Conservation (phyloP, 768 basidiomycete species). For the Galerina sulciceps region DNA sequence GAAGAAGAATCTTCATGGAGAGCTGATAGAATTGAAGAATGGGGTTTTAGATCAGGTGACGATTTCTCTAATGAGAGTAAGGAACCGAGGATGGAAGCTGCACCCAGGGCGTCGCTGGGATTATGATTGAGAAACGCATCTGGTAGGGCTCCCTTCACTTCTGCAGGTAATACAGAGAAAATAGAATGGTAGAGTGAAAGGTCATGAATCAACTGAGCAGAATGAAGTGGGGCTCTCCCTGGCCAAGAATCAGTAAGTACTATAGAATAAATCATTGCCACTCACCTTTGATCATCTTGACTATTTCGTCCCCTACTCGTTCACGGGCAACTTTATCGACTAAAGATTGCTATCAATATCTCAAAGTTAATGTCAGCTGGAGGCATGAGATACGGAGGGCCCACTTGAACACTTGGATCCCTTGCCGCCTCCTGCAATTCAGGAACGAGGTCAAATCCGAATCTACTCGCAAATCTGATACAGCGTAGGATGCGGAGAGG, state of each 20-base stretch:
- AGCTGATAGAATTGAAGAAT: conserved; percentile 49
- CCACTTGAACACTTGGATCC: conserved; percentile 68
- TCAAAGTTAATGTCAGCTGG: not conserved
- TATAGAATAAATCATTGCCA: not conserved
- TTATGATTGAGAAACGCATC: conserved; percentile 34
- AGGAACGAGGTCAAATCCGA: conserved; percentile 77
- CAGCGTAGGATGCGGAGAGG: conserved; percentile 92
- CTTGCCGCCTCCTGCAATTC: conserved; percentile 67
- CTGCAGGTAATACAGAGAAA: conserved; percentile 57
- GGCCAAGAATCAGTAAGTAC: conserved; percentile 3
- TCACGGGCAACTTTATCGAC: conserved; percentile 77
- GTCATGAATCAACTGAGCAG: conserved; percentile 76
- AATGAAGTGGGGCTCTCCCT: conserved; percentile 77
- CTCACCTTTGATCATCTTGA: conserved; percentile 91
- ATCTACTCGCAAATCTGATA: conserved; percentile 89
- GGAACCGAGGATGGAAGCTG: conserved; percentile 60
- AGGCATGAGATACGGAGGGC: not conserved
- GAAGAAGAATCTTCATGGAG: conserved; percentile 41
- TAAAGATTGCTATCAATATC: conserved; percentile 1
- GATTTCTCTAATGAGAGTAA: conserved; percentile 39
- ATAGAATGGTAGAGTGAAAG: conserved; percentile 73
- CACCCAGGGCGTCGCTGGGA: conserved; percentile 49
- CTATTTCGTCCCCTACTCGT: conserved; percentile 88
- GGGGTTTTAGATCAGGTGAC: conserved; percentile 43
- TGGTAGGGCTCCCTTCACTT: conserved; percentile 49